Base-by-base conservation (phyloP, 495 filamentous ascomycete genomes). In the Neurospora tetraspora region DNA sequence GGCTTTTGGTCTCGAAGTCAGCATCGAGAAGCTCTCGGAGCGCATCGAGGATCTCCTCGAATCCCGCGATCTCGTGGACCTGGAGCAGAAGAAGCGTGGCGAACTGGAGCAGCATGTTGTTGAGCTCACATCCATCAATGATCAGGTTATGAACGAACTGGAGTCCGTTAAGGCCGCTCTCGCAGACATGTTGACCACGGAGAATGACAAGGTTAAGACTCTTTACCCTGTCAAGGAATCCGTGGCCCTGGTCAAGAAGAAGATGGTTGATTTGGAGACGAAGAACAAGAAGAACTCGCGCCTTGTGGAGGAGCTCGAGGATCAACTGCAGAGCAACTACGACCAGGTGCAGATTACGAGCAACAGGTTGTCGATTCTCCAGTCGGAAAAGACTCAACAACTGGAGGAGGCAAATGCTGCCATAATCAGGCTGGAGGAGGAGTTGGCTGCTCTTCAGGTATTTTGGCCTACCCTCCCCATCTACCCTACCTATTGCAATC, bases 241-340 rank as follows among this genome's bases (percentile, higher is more conserved):
- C 75, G 85, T 94, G 76, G 85, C 89, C n/a, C 85, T 89, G 43
- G 84, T 93, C 76, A 88, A 92, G 79, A 89, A 91, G 83, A 90
- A 90, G 83, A 90, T 92, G 80, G 85, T 87, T 1, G 84, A 86
- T 69, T 82, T 91, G 34, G 88, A 91, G 73, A 82, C 82, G 70
- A 89, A 87, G 78, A 88, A 88, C 79, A 87, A 93, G 82, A 96
- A 96, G 85, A 95, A 94, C 80, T 92, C 92, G 18, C 90, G 92
- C 61, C 84, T 99, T 10, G 92, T 98, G 9, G 94, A 98, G 78
- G 96, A 98, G 81, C 90, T 99, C 20, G 96, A 99, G 80, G 94
- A 99, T 73, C 95, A 99, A 77, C 89, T 99, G n/a, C 91, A 92
- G 74, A 93, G 86, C 78, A 97, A 93, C 81, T 99, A 92, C 79